A percentile compares a stretch with the other conserved stretches of the same genome.
These are phyloP conservation scores for Tuber umbilicatum DNA, from an alignment of 495 filamentous ascomycete genomes.

Conservation along the genomic window DNA sequence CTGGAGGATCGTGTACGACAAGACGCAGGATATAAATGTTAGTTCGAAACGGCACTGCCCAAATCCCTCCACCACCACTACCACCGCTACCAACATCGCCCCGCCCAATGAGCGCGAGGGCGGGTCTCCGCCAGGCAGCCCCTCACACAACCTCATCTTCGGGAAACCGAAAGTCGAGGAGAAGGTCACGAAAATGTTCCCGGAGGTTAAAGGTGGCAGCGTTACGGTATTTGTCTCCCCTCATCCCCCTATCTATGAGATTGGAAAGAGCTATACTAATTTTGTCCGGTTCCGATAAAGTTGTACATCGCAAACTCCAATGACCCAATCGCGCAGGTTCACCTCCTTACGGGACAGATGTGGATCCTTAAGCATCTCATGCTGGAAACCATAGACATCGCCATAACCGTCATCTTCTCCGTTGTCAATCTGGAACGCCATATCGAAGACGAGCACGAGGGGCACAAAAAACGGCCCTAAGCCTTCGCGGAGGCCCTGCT, in stretches of 20 bases:
- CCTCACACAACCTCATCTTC: background rate
- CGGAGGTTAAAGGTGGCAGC: background rate
- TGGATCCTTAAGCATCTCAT: slow-evolving; percentile 23
- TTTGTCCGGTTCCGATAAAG: background rate
- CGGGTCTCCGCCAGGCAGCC: background rate
- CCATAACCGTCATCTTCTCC: slow-evolving; percentile 26
- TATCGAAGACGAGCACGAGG: slow-evolving; percentile 14
- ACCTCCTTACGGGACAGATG: slow-evolving; percentile 32
- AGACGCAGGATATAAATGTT: background rate
- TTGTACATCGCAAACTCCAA: slow-evolving; percentile 18
- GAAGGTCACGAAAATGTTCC: background rate
- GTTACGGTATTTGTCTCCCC: background rate
- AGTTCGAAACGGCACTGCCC: background rate
- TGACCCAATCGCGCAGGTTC: slow-evolving; percentile 17
- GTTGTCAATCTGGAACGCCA: slow-evolving; percentile 30
- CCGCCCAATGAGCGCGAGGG: background rate
- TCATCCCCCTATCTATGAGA: background rate
- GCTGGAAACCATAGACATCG: slow-evolving; percentile 24
- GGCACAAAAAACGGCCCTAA: background rate
- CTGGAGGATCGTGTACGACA: slow-evolving; percentile 23
- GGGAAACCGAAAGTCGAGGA: background rate
- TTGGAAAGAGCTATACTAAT: background rate
- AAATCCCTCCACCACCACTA: background rate
- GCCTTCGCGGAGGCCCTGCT: background rate
- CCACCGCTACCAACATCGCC: background rate